phyloP scores from a whole-genome alignment of 164 flowering plant species.

The Platanus orientalis region DNA sequence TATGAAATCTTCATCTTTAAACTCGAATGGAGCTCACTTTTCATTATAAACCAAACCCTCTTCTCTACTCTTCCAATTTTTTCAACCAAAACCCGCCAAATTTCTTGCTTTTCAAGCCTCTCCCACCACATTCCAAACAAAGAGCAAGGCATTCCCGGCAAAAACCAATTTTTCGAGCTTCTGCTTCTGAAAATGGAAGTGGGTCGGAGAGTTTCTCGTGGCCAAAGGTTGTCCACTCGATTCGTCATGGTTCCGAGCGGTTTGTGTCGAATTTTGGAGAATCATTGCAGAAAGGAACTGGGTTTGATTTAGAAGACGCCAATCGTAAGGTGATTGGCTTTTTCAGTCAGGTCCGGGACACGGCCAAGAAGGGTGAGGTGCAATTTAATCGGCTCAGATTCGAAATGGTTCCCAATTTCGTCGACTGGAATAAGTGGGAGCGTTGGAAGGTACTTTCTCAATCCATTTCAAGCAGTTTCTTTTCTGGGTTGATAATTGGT shows the following conservation, averaged over 20 bases:
- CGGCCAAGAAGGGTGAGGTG: conserved; percentile 27
- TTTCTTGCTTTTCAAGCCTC: conserved; percentile 15
- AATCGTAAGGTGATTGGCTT: conserved; percentile 31
- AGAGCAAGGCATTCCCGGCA: conserved; percentile 23
- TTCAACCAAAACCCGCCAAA: conserved; percentile 7
- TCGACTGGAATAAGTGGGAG: conserved; percentile 74
- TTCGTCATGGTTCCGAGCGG: conserved; percentile 51
- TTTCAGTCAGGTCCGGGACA: conserved; percentile 24
- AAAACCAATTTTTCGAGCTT: conserved; percentile 28
- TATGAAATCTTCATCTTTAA: background rate
- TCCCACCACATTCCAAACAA: conserved; percentile 11
- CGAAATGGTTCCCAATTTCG: conserved; percentile 48
- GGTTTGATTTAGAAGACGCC: conserved; percentile 47
- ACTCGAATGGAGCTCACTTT: conserved; percentile 25
- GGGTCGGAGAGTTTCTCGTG: conserved; percentile 46
- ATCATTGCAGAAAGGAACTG: conserved; percentile 67
- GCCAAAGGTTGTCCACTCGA: conserved; percentile 33
- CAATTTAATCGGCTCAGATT: conserved; percentile 40
- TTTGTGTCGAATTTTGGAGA: conserved; percentile 48
- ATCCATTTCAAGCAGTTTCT: background rate
- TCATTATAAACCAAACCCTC: conserved; percentile 22
- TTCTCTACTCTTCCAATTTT: conserved; percentile 16
- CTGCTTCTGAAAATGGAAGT: conserved; percentile 33
- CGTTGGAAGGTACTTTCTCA: conserved; percentile 67
- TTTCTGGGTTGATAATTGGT: background rate